Conservation (phyloP, 805 yeast species). For the Maudiozyma turicensis region DNA sequence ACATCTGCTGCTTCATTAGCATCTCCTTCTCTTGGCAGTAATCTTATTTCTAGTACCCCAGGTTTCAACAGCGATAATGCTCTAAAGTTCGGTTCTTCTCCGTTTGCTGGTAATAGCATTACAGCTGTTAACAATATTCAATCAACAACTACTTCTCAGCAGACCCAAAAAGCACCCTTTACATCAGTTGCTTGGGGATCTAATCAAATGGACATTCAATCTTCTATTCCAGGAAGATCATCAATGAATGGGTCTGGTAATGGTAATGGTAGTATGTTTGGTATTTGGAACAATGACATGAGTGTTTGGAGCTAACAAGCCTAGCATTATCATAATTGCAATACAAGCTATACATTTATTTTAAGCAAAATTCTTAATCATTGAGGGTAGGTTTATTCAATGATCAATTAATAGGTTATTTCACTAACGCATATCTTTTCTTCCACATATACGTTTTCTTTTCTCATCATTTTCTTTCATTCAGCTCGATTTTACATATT, state of each 20-base stretch:
- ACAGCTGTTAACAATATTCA: not conserved
- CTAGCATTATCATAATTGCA: not conserved
- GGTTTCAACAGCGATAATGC: not conserved
- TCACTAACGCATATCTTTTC: too few relatives aligned
- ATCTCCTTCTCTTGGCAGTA: not conserved
- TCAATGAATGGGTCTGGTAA: slow-evolving; percentile 1
- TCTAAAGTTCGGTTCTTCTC: not conserved
- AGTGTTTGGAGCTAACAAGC: slow-evolving; percentile 30
- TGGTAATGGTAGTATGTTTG: slow-evolving; percentile 3
- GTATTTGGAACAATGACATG: slow-evolving; percentile 24
- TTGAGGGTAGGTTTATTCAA: too few relatives aligned
- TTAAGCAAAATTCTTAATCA: too few relatives aligned
- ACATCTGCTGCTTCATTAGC: not conserved
- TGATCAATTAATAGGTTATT: too few relatives aligned
- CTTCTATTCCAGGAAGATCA: slow-evolving; percentile 1
- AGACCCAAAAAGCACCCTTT: not conserved
- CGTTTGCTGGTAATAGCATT: not conserved
- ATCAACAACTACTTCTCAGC: not conserved
- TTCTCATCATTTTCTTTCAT: too few relatives aligned
- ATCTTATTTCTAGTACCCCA: not conserved
- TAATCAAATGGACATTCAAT: slow-evolving; percentile 3
- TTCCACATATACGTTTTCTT: too few relatives aligned
- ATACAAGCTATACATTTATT: not conserved
- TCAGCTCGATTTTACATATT: not conserved
- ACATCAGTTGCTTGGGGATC: slow-evolving; percentile 21